phyloP scores from a whole-genome alignment of 2,329 filamentous ascomycete genomes.

The Fusarium zealandicum region DNA sequence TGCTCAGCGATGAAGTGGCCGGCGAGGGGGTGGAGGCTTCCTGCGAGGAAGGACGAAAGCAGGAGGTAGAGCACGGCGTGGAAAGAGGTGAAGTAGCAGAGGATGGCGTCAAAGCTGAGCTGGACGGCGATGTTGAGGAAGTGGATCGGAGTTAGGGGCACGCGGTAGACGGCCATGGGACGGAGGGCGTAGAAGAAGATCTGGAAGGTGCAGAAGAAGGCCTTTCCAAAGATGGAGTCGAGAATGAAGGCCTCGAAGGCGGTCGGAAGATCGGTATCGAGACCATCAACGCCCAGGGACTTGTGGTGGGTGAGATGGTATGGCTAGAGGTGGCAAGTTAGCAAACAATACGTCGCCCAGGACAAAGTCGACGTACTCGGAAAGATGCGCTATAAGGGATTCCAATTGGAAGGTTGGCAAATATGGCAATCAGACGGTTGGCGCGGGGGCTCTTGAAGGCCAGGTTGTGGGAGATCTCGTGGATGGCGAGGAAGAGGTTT shows the following conservation, averaged over 20 bases:
- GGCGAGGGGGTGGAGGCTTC: conserved; percentile 90
- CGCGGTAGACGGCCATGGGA: conserved; percentile 90
- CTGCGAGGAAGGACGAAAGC: conserved; percentile 89
- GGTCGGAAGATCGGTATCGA: conserved; percentile 95
- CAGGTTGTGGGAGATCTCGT: conserved; percentile 98
- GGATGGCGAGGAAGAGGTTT: conserved; percentile 97
- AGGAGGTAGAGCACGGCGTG: conserved; percentile 83
- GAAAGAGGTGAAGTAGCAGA: conserved; percentile 67
- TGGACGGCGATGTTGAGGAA: conserved; percentile 81
- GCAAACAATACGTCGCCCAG: conserved; percentile 26
- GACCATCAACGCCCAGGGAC: conserved; percentile 92
- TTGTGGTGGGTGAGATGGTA: conserved; percentile 99
- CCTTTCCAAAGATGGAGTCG: conserved; percentile 93
- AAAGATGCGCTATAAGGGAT: conserved; percentile 97
- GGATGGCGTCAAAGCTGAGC: conserved; percentile 74
- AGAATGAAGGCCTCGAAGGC: conserved; percentile 90
- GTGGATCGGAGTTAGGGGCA: conserved; percentile 87
- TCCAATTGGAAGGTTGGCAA: conserved; percentile 95
- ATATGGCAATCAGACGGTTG: conserved; percentile 87
- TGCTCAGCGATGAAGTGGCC: conserved; percentile 99
- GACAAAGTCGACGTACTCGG: conserved; percentile 63
- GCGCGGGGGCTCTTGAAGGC: conserved; percentile 82
- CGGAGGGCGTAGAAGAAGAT: conserved; percentile 98
- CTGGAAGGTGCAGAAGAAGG: conserved; percentile 99
- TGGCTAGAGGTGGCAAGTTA: conserved; percentile 60